Evolutionary conservation across 139 green algal genomes (phyloP), one percentile per base, ranked within the genome.

Genomic region (Picochlorum sp.): DNA sequence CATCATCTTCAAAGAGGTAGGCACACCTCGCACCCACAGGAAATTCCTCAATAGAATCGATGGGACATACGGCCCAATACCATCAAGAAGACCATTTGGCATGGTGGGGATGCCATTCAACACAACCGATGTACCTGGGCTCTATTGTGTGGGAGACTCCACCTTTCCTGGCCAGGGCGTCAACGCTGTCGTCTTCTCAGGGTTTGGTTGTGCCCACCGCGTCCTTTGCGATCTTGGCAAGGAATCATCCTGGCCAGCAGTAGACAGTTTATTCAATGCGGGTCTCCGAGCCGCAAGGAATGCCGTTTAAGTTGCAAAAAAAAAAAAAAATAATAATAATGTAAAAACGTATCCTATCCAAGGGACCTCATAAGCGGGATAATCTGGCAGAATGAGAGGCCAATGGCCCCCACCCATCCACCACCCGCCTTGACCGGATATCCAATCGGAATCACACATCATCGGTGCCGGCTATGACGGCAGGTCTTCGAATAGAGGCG

Each of bases 81-180:
- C 92, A 23, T 80, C 83, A 1, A 70, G 83, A 18, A 78, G 74
- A 18, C 92, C 92, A 2, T 67, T 90, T 16, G 92, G 92, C 31
- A 94, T 98, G 80, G 74, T 98, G 16, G 83, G 75, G 66, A 98
- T 98, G 91, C 92, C 92, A 14, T 91, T 98, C 75, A 98, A 96
- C 78, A 83, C 68, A 49, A 95, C 88, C 24, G 60, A 63, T 18
- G 18, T 92, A 30, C 51, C 67, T 15, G 86, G 88, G 3, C 80
- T 98, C 26, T 98, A 98, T 77, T 98, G 92, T 68, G 90, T 96
- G 16, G 92, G 92, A 1, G 92, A 98, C 83, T 91, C 77, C 41
- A 94, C 88, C 10, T 98, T 98, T 80, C 92, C 92, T 0, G 92
- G 92, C 1, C 85, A 94, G 65, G 89, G 90, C 3, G 87, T 97